These are phyloP conservation scores for Sorghum bicolor DNA, from an alignment of 176 grass and related monocot species.

Conservation along the genomic window Sorghum_bicolor_NCBIv3 NC_012873.2:4423501-4424000, in stretches of 20 bases:
- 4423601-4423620: background rate
- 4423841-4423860: constrained; percentile 19
- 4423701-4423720: background rate
- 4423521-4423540: constrained; percentile 86
- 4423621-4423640: constrained; percentile 25
- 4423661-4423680: background rate
- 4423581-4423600: background rate
- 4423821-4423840: background rate
- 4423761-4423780: background rate
- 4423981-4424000: background rate
- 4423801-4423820: background rate
- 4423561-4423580: constrained; percentile 9
- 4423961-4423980: constrained; percentile 3
- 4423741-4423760: background rate
- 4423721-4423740: background rate
- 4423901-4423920: background rate
- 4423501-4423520: constrained; percentile 71
- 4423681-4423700: background rate
- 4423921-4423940: background rate
- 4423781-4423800: background rate
- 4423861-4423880: background rate
- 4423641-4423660: constrained; percentile 1
- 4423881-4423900: constrained; percentile 15
- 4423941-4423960: background rate
- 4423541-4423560: constrained; percentile 70